These are phyloP conservation scores for Pichia kudriavzevii DNA, from an alignment of 1,139 yeast species.

Conservation along the genomic window DNA sequence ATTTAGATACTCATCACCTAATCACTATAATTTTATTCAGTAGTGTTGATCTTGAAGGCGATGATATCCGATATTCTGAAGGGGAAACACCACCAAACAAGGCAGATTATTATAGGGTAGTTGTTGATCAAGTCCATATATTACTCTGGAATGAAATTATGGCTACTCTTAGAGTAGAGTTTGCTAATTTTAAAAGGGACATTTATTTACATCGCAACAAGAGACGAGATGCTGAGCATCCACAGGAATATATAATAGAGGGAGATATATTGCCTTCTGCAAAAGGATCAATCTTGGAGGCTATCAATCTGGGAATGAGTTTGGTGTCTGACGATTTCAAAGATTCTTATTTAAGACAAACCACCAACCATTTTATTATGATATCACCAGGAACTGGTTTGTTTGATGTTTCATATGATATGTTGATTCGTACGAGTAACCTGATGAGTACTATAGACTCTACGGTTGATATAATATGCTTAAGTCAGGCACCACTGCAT, in stretches of 20 bases:
- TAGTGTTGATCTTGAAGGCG: conserved; percentile 61
- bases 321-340: conserved; percentile 72
- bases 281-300: conserved; percentile 83
- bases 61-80: conserved; percentile 49
- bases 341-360: conserved; percentile 80
- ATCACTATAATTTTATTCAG: conserved; percentile 86
- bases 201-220: conserved; percentile 44
- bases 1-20: conserved; percentile 79
- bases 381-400: conserved; percentile 92
- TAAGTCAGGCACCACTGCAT: conserved; percentile 87
- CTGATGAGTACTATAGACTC: conserved; percentile 72
- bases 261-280: conserved; percentile 75
- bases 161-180: conserved; percentile 79
- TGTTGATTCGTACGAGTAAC: conserved; percentile 67
- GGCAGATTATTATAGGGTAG: conserved; percentile 82
- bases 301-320: conserved; percentile 76
- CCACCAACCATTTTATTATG: conserved; percentile 76
- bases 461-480: conserved; percentile 80
- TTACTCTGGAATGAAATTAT: conserved; percentile 82
- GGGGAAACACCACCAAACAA: conserved; percentile 69
- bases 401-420: conserved; percentile 81
- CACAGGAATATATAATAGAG: conserved; percentile 33
- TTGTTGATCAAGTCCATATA: conserved; percentile 88
- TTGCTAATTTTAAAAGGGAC: conserved; percentile 73
- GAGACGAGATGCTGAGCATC: conserved; percentile 16